Base-by-base conservation (phyloP, 768 basidiomycete genomes). In the Tephrocybe sp. region DNA sequence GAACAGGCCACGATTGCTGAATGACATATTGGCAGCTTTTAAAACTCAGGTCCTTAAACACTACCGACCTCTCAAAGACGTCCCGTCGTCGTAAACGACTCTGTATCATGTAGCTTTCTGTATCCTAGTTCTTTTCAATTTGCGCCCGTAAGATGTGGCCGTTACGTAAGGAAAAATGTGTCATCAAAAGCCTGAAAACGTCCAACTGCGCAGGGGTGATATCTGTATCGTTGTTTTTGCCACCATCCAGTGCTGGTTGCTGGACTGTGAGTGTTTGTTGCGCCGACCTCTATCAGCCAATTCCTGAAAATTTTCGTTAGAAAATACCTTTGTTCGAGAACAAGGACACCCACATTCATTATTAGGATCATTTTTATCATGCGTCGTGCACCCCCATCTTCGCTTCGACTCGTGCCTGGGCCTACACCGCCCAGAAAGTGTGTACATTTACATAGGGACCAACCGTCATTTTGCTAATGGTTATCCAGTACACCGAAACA, bases 31-130 rank as follows among this genome's bases (percentile, higher is more conserved):
- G 44, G 41, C 58, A 90, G 88, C 73, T n/a, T 91, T 84, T 71
- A 90, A 86, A 61, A 64, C 60, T 1, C 85, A 89, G 59, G 69
- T 91, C 31, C 75, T 86, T 78, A 86, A 81, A 62, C 74, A 86
- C 63, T 90, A 89, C 66, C 84, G 83, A 34, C 78, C 82, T 9
- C 60, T 75, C 53, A 73, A 69, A 55, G 67, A 69, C 32, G 69
- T 70, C 40, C 61, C 67, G 6, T 60, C 65, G 30, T 67, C 54
- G 53, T 55, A 26, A 48, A 28, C 31, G 30, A 25, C 39, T 44
- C 36, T 52, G 48, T 52, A 51, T 57, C 44, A 36, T 59, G 55
- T 55, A 53, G 47, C 45, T 49, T 16, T 53, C 37, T 55, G 52
- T 49, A 45, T 46, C 49, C 36, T 36, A 54, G 40, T 42, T 34